These are phyloP conservation scores for Aspergillus sp. DNA, from an alignment of 2,329 filamentous ascomycete genomes.

Conservation along the genomic window DNA sequence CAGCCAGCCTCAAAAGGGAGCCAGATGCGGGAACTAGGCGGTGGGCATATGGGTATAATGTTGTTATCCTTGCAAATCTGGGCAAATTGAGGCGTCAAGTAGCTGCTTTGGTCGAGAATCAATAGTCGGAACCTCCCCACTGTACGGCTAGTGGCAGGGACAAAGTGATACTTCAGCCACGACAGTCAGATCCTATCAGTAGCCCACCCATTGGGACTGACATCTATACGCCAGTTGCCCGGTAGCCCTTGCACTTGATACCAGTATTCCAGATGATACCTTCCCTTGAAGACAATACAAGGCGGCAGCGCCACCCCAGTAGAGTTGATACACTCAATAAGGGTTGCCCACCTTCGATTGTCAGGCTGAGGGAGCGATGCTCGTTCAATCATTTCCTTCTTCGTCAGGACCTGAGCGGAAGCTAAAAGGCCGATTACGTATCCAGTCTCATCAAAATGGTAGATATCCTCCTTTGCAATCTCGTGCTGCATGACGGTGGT, in stretches of 20 bases:
- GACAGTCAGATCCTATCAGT: conserved; percentile 4
- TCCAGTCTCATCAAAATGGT: conserved; percentile 6
- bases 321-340: conserved; percentile 6
- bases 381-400: background rate
- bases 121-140: background rate
- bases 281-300: conserved; percentile 13
- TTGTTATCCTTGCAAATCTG: conserved; percentile 3
- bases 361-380: conserved; percentile 8
- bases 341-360: conserved; percentile 7
- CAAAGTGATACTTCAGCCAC: conserved; percentile 2
- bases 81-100: conserved; percentile 3
- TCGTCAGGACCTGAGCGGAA: conserved; percentile 3
- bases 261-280: conserved; percentile 3
- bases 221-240: conserved; percentile 1
- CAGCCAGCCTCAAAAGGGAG: conserved; percentile 1
- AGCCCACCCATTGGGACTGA: conserved; percentile 6
- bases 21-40: background rate
- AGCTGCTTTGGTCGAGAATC: background rate
- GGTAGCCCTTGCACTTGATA: background rate
- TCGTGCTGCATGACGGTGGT: conserved; percentile 7
- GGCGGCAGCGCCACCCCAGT: conserved; percentile 5
- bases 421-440: conserved; percentile 2
- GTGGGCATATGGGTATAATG: conserved; percentile 2
- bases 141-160: conserved; percentile 2
- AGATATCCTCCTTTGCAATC: conserved; percentile 9